Evolutionary conservation across 108 stramenopile genomes (phyloP).

Genomic region (Discostella stelligeroides): DNA sequence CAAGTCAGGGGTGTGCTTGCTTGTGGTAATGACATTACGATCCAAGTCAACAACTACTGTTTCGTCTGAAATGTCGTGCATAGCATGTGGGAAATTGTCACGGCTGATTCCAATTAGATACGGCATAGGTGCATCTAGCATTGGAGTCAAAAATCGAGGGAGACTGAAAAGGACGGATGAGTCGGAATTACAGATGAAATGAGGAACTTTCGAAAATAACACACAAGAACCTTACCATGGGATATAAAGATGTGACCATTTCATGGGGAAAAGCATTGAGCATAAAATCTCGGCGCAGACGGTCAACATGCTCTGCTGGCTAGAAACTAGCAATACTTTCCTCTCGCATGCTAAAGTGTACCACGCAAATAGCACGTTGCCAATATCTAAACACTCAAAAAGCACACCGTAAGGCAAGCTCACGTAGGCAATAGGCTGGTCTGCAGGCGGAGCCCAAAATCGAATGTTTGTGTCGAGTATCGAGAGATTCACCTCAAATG

Average conservation of each 20-base stretch:
- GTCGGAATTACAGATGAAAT: background rate
- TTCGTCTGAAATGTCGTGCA: conserved; percentile 74
- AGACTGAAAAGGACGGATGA: conserved; percentile 20
- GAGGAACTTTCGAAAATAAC: background rate
- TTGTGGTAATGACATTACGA: conserved; percentile 72
- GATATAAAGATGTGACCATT: conserved; percentile 93
- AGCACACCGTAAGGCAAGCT: conserved; percentile 88
- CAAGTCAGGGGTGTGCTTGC: conserved; percentile 55
- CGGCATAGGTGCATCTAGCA: conserved; percentile 91
- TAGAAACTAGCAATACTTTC: conserved; percentile 85
- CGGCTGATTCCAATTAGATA: conserved; percentile 88
- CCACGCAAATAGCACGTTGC: conserved; percentile 82
- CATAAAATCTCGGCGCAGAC: conserved; percentile 93
- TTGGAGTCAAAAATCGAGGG: conserved; percentile 79
- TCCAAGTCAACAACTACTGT: conserved; percentile 92
- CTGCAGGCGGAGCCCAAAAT: conserved; percentile 94
- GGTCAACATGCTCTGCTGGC: conserved; percentile 85
- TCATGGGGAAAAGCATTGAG: conserved; percentile 94
- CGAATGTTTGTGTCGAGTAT: conserved; percentile 78
- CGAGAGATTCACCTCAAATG: conserved; percentile 83
- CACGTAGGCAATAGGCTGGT: conserved; percentile 93
- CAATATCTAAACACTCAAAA: conserved; percentile 90
- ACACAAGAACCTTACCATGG: conserved; percentile 38
- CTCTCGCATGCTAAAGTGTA: conserved; percentile 85
- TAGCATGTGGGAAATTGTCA: conserved; percentile 73